Base-by-base conservation (phyloP, 495 filamentous ascomycete genomes). In the Aspergillus avenaceus region DNA sequence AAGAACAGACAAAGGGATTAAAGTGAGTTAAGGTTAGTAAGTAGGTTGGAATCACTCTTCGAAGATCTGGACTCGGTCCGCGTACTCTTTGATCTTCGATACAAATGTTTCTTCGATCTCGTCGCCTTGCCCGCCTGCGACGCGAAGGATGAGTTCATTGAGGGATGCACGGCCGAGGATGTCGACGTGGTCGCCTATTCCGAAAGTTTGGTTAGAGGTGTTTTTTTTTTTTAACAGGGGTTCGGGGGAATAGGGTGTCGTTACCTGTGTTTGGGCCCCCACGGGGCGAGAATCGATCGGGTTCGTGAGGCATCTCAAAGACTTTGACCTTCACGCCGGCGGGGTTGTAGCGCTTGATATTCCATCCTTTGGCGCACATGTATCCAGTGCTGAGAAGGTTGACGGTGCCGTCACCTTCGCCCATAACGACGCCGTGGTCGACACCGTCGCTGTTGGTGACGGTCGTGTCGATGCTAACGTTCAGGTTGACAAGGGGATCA, bases 221-320 rank as follows among this genome's bases (percentile, higher is more conserved):
- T 50, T 31, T 18, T 34, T 7, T 14, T 6, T 13, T 41, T 21
- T 11, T 8, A 23, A 11, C 22, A 25, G 26, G 16, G 22, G 36
- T 46, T 12, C 38, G 26, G 28, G 8, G 36, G 29, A 19, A 28
- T 21, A 29, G 32, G 25, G 16, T 34, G 45, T 21, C 26, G 2
- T 24, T 71, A 83, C 80, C 91, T 28, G 93, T 97, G 59, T 96
- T 97, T 11, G 92, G 93, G 0, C 93, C 93, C 36, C 93, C 93
- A 11, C 93, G 74, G 0, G 95, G 90, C 51, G 84, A 88, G 66
- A 97, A 97, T 19, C 89, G 72, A 49, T 96, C 91, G 0, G 93
- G 93, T 63, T 97, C 91, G 62, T 98, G 95, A 3, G 84, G 88
- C 92, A 97, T 97, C 70, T 97, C 93, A 55, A 83, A 90, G 3